Conservation (phyloP, 2,329 filamentous ascomycete genomes). For the Berkeleyomyces basicola region DNA sequence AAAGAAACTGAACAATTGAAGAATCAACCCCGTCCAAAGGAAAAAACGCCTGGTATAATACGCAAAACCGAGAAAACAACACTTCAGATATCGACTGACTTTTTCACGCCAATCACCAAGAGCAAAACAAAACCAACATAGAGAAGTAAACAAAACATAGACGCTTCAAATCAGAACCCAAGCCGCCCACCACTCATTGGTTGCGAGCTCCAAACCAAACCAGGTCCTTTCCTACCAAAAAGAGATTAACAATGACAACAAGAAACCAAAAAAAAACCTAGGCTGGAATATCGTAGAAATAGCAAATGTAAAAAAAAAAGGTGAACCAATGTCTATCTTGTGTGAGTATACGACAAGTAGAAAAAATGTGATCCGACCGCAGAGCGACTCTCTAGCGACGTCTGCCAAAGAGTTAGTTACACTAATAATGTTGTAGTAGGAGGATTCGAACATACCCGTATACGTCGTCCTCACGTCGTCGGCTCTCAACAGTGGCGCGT, state of each 20-base stretch:
- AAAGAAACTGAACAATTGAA: not conserved
- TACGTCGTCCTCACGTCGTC: not conserved
- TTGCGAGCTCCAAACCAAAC: too few species aligned
- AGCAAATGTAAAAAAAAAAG: too few species aligned
- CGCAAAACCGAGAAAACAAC: not conserved
- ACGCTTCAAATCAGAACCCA: too few species aligned
- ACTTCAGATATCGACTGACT: too few species aligned
- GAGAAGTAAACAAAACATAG: too few species aligned
- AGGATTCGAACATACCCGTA: not conserved
- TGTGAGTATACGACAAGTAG: not conserved
- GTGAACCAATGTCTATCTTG: too few species aligned
- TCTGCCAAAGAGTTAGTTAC: not conserved
- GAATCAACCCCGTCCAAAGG: not conserved
- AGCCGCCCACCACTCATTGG: too few species aligned
- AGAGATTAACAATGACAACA: too few species aligned
- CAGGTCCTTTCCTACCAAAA: too few species aligned
- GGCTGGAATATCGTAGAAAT: too few species aligned
- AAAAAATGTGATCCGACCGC: not conserved
- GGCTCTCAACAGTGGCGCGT: not conserved
- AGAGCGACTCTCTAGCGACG: not conserved
- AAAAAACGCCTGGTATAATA: conserved; percentile 6
- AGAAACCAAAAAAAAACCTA: too few species aligned
- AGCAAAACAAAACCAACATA: not conserved
- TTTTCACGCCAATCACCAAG: too few species aligned
- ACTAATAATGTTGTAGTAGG: not conserved